Evolutionary conservation across 768 basidiomycete genomes (phyloP), one percentile per base, ranked within the genome.

Genomic region (Leccinum arenicola): DNA sequence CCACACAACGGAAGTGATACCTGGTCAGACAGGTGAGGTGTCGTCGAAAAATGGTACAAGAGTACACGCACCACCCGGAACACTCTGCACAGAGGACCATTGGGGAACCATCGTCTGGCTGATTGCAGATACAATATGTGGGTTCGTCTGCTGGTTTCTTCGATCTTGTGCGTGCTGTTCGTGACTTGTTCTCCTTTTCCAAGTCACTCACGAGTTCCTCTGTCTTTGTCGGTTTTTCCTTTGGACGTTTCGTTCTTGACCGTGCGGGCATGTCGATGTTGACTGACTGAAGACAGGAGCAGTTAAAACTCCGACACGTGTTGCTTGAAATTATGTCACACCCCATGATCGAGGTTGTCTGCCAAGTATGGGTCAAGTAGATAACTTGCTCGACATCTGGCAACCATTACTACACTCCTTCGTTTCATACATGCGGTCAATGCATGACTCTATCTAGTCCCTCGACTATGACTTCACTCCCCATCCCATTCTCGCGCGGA

Each of bases 1-100:
- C 75, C 10, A 93, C 79, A 73, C 92, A 94, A n/a, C 75, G 73
- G 65, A 93, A 93, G 72, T 94, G 92, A 73, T 85, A 92, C 92
- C 92, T 94, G 54, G n/a, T 54, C 10, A 35, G 27, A 23, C 9
- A 40, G 53, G 52, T 67, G 60, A 61, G 40, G 57, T 50, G 19
- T n/a, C 25, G 58, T 35, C 6, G 4, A 14, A 35, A 8, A 45
- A 21, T 19, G n/a, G 58, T 3, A 29, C n/a, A 25, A 8, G 29
- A 29, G 50, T 6, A 27, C 11, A 73, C 83, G 64, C 63, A 88
- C 92, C 91, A 93, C 62, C 86, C 85, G 25, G 75, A 78, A 70
- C 92, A 94, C 54, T 81, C 76, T 25, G 83, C 79, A 68, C 92
- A 94, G 36, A 75, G 76, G 52, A 93, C 86, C 91, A 93, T 92